Percentiles rank a stretch among this genome's conserved stretches.
These are phyloP conservation scores for Dentipellis fragilis DNA, from an alignment of 768 basidiomycete species.

Conservation along the genomic window DNA sequence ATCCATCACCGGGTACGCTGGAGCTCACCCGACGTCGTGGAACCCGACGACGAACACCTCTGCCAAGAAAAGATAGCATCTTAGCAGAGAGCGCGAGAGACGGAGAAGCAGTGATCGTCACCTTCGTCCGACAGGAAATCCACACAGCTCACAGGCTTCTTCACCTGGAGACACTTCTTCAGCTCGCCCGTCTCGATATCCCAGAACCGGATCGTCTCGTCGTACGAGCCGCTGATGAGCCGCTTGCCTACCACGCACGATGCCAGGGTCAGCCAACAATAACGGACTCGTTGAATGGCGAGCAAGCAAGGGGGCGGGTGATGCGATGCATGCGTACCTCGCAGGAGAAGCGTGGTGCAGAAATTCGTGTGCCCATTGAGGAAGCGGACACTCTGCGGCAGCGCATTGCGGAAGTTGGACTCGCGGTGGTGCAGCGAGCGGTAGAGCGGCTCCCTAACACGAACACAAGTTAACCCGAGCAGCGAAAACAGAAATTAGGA, in stretches of 20 bases:
- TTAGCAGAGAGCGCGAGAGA: background rate
- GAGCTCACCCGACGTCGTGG: constrained; percentile 76
- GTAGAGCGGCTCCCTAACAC: constrained; percentile 54
- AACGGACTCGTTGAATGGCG: no score
- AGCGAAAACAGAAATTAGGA: background rate
- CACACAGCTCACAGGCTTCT: constrained; percentile 86
- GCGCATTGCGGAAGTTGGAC: constrained; percentile 66
- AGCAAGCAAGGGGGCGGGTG: no score
- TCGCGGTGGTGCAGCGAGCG: constrained; percentile 78
- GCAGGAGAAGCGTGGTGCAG: constrained; percentile 70
- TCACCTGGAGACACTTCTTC: constrained; percentile 72
- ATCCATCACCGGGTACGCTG: background rate
- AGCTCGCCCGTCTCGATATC: constrained; percentile 58
- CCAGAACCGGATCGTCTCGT: constrained; percentile 91
- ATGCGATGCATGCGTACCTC: constrained; percentile 36
- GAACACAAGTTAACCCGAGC: background rate
- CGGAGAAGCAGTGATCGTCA: constrained; percentile 18
- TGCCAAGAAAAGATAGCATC: no score
- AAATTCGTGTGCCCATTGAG: constrained; percentile 80
- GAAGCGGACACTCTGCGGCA: constrained; percentile 71
- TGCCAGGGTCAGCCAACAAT: background rate
- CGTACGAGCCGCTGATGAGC: constrained; percentile 84
- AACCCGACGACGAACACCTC: constrained; percentile 90
- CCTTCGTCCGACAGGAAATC: constrained; percentile 80
- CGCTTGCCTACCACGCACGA: constrained; percentile 40